Evolutionary conservation across 352 stramenopile genomes (phyloP).

Genomic region (Globisporangium mamillatum): DNA sequence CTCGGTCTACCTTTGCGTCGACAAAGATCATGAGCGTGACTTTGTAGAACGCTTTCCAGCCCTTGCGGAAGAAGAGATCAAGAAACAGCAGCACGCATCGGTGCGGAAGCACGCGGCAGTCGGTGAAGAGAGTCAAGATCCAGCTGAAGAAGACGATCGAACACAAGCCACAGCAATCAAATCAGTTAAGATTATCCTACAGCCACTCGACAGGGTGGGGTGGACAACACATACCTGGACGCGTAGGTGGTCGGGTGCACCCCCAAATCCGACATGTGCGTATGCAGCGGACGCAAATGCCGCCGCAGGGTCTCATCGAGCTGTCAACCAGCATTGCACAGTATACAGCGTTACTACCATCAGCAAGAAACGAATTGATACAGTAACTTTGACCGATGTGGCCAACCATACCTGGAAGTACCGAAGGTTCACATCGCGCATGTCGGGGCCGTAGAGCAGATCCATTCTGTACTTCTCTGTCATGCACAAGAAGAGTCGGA

Average conservation of each 20-base stretch:
- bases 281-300: constrained; percentile 36
- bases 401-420: constrained; percentile 31
- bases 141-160: constrained; percentile 23
- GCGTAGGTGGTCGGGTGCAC: constrained; percentile 51
- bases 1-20: constrained; percentile 29
- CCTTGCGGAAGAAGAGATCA: constrained; percentile 48
- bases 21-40: constrained; percentile 38
- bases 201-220: no score
- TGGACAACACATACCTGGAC: constrained; percentile 22
- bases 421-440: constrained; percentile 52
- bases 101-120: constrained; percentile 39
- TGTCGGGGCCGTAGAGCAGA: constrained; percentile 40
- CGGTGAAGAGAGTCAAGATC: constrained; percentile 54
- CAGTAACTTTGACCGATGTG: neutral
- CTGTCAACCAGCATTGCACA: constrained; percentile 9
- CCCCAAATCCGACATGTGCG: constrained; percentile 39
- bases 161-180: no score
- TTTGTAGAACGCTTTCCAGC: constrained; percentile 50
- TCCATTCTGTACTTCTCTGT: constrained; percentile 54
- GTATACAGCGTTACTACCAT: neutral
- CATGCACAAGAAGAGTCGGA: constrained; percentile 45
- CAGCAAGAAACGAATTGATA: neutral
- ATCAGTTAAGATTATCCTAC: neutral
- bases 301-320: constrained; percentile 40
- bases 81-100: constrained; percentile 37